Conservation (phyloP, 305 asterid genomes). For the Plantago lanceolata region DNA sequence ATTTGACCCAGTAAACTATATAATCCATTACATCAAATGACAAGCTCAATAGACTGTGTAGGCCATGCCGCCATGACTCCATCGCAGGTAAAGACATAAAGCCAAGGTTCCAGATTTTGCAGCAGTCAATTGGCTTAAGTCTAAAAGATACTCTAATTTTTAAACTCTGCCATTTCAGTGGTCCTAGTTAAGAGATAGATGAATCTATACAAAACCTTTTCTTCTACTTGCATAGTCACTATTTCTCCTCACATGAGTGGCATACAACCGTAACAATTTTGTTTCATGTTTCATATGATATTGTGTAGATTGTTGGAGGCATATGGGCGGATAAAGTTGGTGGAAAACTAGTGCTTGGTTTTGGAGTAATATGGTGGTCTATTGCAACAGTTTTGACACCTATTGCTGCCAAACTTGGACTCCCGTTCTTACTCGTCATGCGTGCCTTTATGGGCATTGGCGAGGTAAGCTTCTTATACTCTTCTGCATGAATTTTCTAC, state of each 20-base stretch:
- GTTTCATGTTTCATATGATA: neutral
- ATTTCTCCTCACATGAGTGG: neutral
- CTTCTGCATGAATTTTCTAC: constrained; percentile 19
- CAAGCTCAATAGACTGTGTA: no score
- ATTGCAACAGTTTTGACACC: constrained; percentile 75
- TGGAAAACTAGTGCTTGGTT: constrained; percentile 89
- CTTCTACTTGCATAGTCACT: neutral
- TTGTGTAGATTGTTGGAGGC: constrained; percentile 80
- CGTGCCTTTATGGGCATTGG: constrained; percentile 99
- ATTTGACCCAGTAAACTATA: no score
- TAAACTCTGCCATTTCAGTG: no score
- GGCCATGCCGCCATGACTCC: no score
- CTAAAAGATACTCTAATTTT: no score
- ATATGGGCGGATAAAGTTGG: constrained; percentile 99
- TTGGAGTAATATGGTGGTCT: constrained; percentile 99
- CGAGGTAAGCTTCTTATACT: constrained; percentile 54
- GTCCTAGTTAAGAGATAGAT: neutral
- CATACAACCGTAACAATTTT: neutral
- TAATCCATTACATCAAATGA: no score
- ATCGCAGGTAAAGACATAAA: no score
- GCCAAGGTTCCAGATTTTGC: no score
- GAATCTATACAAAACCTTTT: neutral
- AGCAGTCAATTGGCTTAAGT: no score
- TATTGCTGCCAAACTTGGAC: constrained; percentile 54
- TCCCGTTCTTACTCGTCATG: constrained; percentile 69